Conservation (phyloP, 441 rosid genomes). For the Gossypium davidsonii region DNA sequence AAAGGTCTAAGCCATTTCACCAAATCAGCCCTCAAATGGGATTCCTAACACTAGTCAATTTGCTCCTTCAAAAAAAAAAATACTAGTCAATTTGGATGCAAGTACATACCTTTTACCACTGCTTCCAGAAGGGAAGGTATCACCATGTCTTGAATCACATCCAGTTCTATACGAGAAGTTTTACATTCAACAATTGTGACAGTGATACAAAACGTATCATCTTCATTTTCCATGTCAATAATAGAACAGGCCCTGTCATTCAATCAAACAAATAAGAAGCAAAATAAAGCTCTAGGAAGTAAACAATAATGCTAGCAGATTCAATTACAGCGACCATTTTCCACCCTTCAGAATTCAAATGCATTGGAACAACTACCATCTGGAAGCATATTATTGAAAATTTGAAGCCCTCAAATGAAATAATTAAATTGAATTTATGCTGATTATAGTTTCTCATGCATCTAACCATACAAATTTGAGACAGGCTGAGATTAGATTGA, state of each 20-base stretch:
- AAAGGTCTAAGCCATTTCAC: neutral
- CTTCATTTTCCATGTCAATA: slow-evolving; percentile 35
- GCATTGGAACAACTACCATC: neutral
- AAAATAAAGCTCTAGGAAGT: neutral
- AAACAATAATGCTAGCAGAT: slow-evolving; percentile 6
- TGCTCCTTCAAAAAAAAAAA: neutral
- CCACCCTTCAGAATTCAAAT: neutral
- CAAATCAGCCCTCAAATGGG: neutral
- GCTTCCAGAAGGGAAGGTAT: slow-evolving; percentile 71
- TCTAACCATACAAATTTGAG: neutral
- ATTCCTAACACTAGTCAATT: neutral
- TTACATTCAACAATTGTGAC: slow-evolving; percentile 44
- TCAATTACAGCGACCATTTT: neutral
- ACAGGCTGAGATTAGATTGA: slow-evolving; percentile 1
- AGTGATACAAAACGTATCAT: slow-evolving; percentile 56
- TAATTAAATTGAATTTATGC: neutral
- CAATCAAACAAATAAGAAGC: slow-evolving; percentile 17
- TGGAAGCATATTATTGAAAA: neutral
- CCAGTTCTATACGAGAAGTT: slow-evolving; percentile 32
- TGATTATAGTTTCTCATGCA: neutral
- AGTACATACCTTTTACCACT: slow-evolving; percentile 61
- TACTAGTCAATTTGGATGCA: neutral
- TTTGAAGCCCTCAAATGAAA: neutral
- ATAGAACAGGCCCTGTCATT: slow-evolving; percentile 45
- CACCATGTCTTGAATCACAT: slow-evolving; percentile 37